phyloP scores from a whole-genome alignment of 2,329 filamentous ascomycete species.

The Fusarium clavum region DNA sequence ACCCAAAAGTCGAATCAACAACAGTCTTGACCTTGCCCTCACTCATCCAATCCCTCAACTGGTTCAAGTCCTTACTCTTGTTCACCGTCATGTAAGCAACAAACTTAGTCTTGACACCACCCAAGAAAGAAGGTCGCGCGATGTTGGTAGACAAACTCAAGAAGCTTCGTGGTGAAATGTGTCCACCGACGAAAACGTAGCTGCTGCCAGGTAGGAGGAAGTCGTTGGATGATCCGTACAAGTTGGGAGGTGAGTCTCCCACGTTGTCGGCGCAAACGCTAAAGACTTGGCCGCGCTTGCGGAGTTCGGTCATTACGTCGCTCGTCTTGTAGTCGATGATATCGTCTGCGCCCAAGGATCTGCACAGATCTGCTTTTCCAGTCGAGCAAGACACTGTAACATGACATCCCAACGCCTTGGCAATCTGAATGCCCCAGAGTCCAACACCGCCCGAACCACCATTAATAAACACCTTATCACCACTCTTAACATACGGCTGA shows the following conservation, averaged over 20 bases:
- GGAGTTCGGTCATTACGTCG: constrained; percentile 61
- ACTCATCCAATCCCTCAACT: constrained; percentile 65
- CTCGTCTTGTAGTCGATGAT: constrained; percentile 70
- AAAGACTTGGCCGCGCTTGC: constrained; percentile 60
- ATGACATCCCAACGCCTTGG: constrained; percentile 69
- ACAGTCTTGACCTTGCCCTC: constrained; percentile 68
- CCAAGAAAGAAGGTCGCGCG: constrained; percentile 51
- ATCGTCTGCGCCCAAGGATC: constrained; percentile 71
- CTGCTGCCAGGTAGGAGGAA: constrained; percentile 62
- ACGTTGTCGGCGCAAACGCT: constrained; percentile 70
- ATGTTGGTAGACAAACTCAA: constrained; percentile 43
- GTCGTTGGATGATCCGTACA: constrained; percentile 64
- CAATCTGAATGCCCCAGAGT: constrained; percentile 71
- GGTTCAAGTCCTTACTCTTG: constrained; percentile 58
- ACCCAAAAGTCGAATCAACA: constrained; percentile 66
- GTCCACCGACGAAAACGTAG: constrained; percentile 64
- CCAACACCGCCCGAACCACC: constrained; percentile 74
- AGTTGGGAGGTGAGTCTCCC: constrained; percentile 57
- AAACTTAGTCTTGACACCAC: constrained; percentile 57
- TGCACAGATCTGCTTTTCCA: constrained; percentile 67
- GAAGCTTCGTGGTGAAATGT: constrained; percentile 45
- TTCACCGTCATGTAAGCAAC: constrained; percentile 55
- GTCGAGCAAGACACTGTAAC: constrained; percentile 72
- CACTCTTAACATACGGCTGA: constrained; percentile 59
- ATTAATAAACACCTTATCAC: constrained; percentile 73